phyloP scores from a whole-genome alignment of 495 filamentous ascomycete species.

The Terfezia boudieri region DNA sequence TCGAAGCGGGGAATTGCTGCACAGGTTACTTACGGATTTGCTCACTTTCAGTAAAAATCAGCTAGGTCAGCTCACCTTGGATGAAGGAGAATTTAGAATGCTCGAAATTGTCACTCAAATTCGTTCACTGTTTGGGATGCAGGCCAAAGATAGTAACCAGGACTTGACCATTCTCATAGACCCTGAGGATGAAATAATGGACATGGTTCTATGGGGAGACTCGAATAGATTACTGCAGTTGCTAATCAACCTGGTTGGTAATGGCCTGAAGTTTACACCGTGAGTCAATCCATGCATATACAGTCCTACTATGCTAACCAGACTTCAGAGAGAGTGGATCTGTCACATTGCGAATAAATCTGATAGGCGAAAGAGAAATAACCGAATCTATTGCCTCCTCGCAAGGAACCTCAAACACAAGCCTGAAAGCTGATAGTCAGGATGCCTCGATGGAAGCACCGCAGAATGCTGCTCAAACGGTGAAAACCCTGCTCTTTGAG shows the following conservation, averaged over 20 bases:
- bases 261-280: constrained; percentile 83
- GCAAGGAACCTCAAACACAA: constrained; percentile 27
- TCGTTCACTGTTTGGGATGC: constrained; percentile 67
- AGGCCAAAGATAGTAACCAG: constrained; percentile 57
- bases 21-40: constrained; percentile 76
- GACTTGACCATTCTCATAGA: constrained; percentile 47
- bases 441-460: too few species aligned
- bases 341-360: constrained; percentile 51
- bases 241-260: constrained; percentile 80
- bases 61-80: constrained; percentile 53
- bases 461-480: too few species aligned
- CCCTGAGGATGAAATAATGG: constrained; percentile 22
- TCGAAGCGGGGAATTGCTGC: constrained; percentile 67
- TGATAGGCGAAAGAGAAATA: constrained; percentile 31
- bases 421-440: neutral
- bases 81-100: constrained; percentile 60
- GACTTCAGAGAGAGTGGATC: constrained; percentile 32
- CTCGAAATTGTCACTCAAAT: constrained; percentile 61
- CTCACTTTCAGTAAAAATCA: constrained; percentile 88
- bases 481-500: constrained; percentile 32
- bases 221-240: constrained; percentile 73
- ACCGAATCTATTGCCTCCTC: neutral
- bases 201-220: constrained; percentile 65
- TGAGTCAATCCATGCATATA: constrained; percentile 2
- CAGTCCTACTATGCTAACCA: constrained; percentile 1